Conservation (phyloP, 148 eudicot species). For the Cornus kousa region DNA sequence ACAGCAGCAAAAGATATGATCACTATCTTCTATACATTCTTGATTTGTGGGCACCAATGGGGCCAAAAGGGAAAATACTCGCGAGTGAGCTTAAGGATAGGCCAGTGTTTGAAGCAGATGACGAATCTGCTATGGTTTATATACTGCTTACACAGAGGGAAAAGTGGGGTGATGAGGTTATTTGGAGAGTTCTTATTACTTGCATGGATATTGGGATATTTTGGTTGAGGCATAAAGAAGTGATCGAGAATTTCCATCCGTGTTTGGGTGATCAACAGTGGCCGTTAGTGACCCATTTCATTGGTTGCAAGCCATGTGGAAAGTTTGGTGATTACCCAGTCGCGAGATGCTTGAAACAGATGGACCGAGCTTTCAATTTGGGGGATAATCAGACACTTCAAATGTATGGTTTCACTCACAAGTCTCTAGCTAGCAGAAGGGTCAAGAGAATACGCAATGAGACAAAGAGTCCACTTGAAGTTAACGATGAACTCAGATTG, state of each 20-base stretch:
- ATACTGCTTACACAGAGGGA: constrained; percentile 39
- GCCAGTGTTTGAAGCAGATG: constrained; percentile 61
- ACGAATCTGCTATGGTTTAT: constrained; percentile 60
- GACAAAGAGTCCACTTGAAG: background rate
- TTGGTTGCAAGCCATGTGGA: constrained; percentile 65
- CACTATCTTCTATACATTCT: constrained; percentile 66
- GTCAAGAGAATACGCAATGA: background rate
- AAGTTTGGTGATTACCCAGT: constrained; percentile 48
- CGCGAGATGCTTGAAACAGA: constrained; percentile 57
- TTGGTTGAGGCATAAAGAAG: constrained; percentile 53
- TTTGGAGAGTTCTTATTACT: constrained; percentile 49
- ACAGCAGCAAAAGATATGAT: too few relatives aligned
- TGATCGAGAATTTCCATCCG: constrained; percentile 38
- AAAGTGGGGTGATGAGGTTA: constrained; percentile 56
- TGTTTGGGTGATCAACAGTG: constrained; percentile 59
- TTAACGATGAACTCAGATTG: background rate
- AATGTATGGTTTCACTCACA: constrained; percentile 35
- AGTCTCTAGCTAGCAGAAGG: background rate
- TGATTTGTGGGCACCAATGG: constrained; percentile 59
- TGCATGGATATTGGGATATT: constrained; percentile 61
- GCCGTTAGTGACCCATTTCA: constrained; percentile 67
- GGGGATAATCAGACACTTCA: constrained; percentile 56
- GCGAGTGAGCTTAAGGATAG: constrained; percentile 40
- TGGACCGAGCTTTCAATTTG: constrained; percentile 63
- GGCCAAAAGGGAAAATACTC: constrained; percentile 47